Conservation (phyloP, 441 rosid species). For the Flueggea neowawraea region DNA sequence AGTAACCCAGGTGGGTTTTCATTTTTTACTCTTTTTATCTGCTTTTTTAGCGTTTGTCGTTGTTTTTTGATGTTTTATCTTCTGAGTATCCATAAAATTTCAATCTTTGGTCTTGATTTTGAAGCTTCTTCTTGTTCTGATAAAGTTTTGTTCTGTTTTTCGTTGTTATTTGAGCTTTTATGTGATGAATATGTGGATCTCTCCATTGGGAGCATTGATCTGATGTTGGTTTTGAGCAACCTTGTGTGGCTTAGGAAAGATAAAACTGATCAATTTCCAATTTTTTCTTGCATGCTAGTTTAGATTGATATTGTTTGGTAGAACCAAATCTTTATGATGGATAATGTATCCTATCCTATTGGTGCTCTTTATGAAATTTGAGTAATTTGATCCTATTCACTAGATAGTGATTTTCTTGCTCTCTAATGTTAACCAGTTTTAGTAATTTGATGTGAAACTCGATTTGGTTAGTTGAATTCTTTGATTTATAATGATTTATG, state of each 20-base stretch:
- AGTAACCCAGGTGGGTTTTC: conserved; percentile 35
- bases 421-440: too few species aligned
- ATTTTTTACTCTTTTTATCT: background rate
- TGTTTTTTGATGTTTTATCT: conserved; percentile 11
- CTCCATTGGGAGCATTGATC: conserved; percentile 8
- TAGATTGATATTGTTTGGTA: conserved; percentile 7
- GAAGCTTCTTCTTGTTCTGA: background rate
- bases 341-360: conserved; percentile 12
- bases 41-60: background rate
- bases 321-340: background rate
- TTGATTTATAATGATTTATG: too few species aligned
- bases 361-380: too few species aligned
- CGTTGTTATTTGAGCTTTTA: background rate
- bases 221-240: conserved; percentile 11
- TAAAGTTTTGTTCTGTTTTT: conserved; percentile 5
- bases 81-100: conserved; percentile 8
- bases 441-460: too few species aligned
- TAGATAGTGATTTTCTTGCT: too few species aligned
- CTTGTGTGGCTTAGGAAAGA: conserved; percentile 16
- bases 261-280: conserved; percentile 9
- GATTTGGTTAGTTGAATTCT: too few species aligned
- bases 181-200: conserved; percentile 16
- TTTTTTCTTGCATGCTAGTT: conserved; percentile 4
- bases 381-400: too few species aligned
- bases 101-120: conserved; percentile 12